phyloP scores from a whole-genome alignment of 495 filamentous ascomycete species.

The Neurospora intermedia region DNA sequence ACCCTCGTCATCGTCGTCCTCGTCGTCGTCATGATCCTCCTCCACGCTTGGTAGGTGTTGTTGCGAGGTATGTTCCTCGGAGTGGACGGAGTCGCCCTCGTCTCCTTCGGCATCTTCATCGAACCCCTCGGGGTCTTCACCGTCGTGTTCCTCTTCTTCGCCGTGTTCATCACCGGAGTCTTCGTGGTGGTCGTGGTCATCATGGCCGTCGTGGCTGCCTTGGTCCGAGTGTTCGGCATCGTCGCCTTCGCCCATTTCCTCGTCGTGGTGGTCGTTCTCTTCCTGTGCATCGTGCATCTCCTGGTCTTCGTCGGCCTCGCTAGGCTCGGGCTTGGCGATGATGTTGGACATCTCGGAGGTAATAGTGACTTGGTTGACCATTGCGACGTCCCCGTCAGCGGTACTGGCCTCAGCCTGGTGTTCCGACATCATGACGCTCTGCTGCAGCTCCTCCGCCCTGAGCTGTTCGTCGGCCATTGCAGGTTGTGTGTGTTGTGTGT shows the following conservation, averaged over 20 bases:
- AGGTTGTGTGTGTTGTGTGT: conserved; percentile 4
- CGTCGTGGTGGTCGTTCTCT: conserved; percentile 30
- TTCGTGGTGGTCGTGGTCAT: conserved; percentile 28
- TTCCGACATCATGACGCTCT: conserved; percentile 36
- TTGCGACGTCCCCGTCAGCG: conserved; percentile 17
- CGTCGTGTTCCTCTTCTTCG: conserved; percentile 31
- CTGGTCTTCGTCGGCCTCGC: conserved; percentile 42
- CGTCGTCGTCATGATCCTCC: conserved; percentile 27
- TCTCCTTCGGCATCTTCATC: conserved; percentile 36
- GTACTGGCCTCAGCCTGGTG: conserved; percentile 21
- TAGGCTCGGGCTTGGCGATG: conserved; percentile 39
- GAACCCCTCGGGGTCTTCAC: conserved; percentile 27
- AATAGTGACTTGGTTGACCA: conserved; percentile 26
- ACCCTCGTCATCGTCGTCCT: conserved; percentile 47
- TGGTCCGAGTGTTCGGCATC: conserved; percentile 17
- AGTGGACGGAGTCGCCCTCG: conserved; percentile 17
- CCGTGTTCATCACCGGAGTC: conserved; percentile 31
- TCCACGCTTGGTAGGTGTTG: conserved; percentile 27
- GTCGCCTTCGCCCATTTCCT: conserved; percentile 21
- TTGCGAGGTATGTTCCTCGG: conserved; percentile 12
- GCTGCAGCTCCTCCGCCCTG: conserved; percentile 41
- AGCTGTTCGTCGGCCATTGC: conserved; percentile 37
- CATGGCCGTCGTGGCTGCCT: conserved; percentile 23
- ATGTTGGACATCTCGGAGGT: conserved; percentile 22
- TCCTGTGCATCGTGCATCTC: conserved; percentile 35